These are phyloP conservation scores for Gossypium laxum DNA, from an alignment of 441 rosid genomes.

Conservation along the genomic window DNA sequence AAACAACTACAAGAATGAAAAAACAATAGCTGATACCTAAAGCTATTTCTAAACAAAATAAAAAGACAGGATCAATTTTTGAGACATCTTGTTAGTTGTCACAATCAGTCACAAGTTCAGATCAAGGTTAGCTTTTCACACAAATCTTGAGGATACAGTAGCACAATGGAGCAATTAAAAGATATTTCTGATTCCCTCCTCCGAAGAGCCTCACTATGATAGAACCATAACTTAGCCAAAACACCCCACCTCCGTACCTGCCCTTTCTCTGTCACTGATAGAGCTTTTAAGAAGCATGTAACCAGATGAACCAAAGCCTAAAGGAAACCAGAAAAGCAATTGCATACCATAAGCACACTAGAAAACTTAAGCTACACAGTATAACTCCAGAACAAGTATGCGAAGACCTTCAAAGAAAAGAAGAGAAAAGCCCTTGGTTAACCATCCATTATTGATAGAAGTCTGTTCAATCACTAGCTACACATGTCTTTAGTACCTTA, in stretches of 20 bases:
- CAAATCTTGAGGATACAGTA: neutral
- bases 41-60: neutral
- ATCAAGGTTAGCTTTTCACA: neutral
- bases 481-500: neutral
- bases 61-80: neutral
- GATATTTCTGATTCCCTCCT: neutral
- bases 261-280: neutral
- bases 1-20: constrained; percentile 3
- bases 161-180: neutral
- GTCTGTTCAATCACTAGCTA: neutral
- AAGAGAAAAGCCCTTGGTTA: constrained; percentile 1
- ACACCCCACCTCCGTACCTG: neutral
- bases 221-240: neutral
- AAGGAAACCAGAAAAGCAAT: constrained; percentile 6
- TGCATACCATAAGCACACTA: neutral
- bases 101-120: neutral
- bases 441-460: neutral
- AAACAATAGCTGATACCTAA: neutral
- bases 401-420: neutral
- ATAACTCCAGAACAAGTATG: neutral
- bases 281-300: neutral
- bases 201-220: neutral
- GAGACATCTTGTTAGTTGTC: constrained; percentile 3
- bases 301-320: neutral
- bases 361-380: neutral